Evolutionary conservation across 495 filamentous ascomycete genomes (phyloP).

Genomic region (Neurospora sp.): DNA sequence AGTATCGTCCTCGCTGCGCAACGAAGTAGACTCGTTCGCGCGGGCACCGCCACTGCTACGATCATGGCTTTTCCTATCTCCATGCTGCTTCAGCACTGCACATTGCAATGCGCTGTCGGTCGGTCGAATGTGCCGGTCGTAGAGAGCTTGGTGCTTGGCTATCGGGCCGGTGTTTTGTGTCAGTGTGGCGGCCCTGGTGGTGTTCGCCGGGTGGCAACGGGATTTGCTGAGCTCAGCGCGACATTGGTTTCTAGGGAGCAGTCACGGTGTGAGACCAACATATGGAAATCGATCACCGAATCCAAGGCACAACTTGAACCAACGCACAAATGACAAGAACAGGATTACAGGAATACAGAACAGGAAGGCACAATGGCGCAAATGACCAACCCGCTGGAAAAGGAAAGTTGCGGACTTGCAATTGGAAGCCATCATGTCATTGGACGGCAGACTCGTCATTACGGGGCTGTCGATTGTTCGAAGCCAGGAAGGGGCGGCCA

Average conservation of each 20-base stretch:
- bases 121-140: not conserved
- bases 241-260: not conserved
- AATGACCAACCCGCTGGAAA: not conserved
- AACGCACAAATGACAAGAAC: not conserved
- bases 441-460: not conserved
- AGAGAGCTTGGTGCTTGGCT: not conserved
- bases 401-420: not conserved
- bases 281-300: not conserved
- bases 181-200: not conserved
- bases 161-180: not conserved
- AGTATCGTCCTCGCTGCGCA: not conserved
- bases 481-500: not conserved
- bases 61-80: not conserved
- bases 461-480: not conserved
- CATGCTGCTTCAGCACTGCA: not conserved
- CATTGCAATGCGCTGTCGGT: not conserved
- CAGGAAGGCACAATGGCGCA: not conserved
- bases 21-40: not conserved
- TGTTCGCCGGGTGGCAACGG: not conserved
- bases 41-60: not conserved
- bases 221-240: not conserved
- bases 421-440: not conserved
- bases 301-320: not conserved
- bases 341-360: not conserved
- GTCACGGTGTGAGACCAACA: not conserved